A percentile compares a stretch with the other conserved stretches of the same genome.
Evolutionary conservation across 2,329 filamentous ascomycete genomes (phyloP).

Genomic region (Monosporascus cannonballus): DNA sequence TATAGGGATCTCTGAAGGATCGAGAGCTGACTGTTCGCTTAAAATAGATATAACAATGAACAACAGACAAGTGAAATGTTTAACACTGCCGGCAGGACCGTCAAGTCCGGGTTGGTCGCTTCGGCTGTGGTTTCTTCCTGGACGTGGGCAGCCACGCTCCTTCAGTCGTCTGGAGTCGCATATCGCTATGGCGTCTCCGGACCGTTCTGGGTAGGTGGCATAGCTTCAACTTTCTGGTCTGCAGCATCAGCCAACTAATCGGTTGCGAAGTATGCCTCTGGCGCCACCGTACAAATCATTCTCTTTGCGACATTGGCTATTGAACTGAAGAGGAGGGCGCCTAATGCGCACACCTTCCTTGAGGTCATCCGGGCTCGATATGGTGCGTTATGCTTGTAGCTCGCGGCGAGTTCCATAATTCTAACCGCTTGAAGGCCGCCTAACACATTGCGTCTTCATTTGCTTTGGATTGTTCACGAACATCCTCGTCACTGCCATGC

Average conservation of each 20-base stretch:
- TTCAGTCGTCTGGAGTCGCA: conserved; percentile 70
- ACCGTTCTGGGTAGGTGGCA: conserved; percentile 34
- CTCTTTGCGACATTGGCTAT: conserved; percentile 85
- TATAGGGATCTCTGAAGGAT: neutral
- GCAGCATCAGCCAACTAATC: neutral
- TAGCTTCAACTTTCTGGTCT: neutral
- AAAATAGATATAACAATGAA: conserved; percentile 41
- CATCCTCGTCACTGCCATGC: conserved; percentile 78
- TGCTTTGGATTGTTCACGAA: conserved; percentile 76
- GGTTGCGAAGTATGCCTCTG: conserved; percentile 44
- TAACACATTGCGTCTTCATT: conserved; percentile 70
- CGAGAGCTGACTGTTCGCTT: neutral
- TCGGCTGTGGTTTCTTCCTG: conserved; percentile 82
- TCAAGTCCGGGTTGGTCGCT: conserved; percentile 81
- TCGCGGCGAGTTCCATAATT: neutral
- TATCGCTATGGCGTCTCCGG: conserved; percentile 69
- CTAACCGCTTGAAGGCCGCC: neutral
- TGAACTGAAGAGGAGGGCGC: conserved; percentile 75
- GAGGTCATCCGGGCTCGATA: conserved; percentile 80
- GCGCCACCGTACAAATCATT: conserved; percentile 76
- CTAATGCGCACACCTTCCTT: conserved; percentile 77
- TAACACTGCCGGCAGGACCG: conserved; percentile 75
- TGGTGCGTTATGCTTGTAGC: conserved; percentile 35
- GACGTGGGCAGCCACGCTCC: conserved; percentile 81
- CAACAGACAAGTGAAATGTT: conserved; percentile 88